phyloP scores from a whole-genome alignment of 2,329 filamentous ascomycete genomes.

The Alternaria rosae region DNA sequence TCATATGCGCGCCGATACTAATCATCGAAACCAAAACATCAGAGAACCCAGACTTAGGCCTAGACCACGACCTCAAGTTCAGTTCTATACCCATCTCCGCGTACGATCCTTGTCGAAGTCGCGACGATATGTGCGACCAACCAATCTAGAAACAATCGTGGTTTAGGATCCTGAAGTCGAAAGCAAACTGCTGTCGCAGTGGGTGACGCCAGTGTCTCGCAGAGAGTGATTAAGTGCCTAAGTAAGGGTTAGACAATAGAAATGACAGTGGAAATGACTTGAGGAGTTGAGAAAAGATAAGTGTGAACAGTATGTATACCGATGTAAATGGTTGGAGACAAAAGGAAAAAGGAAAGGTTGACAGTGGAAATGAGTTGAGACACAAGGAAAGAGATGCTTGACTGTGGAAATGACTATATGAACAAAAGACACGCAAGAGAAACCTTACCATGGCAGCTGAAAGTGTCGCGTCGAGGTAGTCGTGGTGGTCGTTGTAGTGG shows the following conservation, averaged over 20 bases:
- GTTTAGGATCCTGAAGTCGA: neutral
- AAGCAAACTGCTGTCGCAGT: neutral
- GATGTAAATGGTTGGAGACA: neutral
- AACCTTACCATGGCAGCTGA: neutral
- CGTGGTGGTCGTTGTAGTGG: neutral
- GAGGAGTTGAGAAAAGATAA: neutral
- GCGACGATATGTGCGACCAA: neutral
- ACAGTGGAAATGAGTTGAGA: neutral
- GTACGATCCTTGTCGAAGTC: too few relatives aligned
- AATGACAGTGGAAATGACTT: neutral
- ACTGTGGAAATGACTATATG: neutral
- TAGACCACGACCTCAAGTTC: neutral
- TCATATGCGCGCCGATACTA: fast-evolving
- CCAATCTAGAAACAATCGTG: neutral
- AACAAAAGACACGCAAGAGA: neutral
- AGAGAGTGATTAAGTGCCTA: neutral
- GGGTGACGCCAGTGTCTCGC: neutral
- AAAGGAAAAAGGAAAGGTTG: neutral
- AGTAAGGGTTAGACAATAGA: neutral
- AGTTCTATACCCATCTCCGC: too few relatives aligned
- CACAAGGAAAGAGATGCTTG: neutral
- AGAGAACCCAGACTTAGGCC: neutral
- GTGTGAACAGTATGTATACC: neutral
- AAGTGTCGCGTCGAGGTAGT: neutral
- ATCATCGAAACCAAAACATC: fast-evolving